A percentile compares a stretch with the other conserved stretches of the same genome.
These are phyloP conservation scores for Strobilomyces confusus DNA, from an alignment of 768 basidiomycete species.

Conservation along the genomic window DNA sequence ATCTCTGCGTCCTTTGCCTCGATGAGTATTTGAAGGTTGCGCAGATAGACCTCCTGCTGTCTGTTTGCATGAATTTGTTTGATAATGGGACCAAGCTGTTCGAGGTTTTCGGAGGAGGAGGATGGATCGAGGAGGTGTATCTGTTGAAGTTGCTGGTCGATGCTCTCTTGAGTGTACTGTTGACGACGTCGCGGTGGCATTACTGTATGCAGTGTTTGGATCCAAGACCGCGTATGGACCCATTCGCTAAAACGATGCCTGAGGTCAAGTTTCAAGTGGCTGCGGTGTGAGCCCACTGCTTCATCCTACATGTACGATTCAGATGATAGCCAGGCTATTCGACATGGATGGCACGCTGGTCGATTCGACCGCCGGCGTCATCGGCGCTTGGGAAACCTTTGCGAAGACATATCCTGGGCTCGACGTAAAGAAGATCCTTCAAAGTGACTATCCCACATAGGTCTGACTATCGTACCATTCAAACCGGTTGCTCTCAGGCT, in stretches of 20 bases:
- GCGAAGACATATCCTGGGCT: constrained; percentile 62
- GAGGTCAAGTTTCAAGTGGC: constrained; percentile 34
- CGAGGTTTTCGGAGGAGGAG: constrained; percentile 89
- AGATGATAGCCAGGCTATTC: constrained; percentile 47
- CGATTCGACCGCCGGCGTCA: constrained; percentile 79
- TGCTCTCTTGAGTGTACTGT: constrained; percentile 74
- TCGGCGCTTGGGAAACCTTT: constrained; percentile 81
- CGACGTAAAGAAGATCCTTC: constrained; percentile 57
- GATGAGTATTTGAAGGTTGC: constrained; percentile 81
- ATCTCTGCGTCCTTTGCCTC: constrained; percentile 95
- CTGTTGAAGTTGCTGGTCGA: constrained; percentile 88
- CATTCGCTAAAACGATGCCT: constrained; percentile 26
- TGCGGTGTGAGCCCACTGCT: constrained; percentile 34
- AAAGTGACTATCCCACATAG: constrained; percentile 42
- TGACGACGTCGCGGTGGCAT: constrained; percentile 77
- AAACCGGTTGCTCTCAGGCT: constrained; percentile 37
- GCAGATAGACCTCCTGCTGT: constrained; percentile 86
- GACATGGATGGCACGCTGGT: constrained; percentile 84
- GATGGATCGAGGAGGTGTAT: constrained; percentile 86
- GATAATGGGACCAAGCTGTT: constrained; percentile 92
- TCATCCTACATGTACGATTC: neutral
- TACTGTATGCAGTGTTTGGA: constrained; percentile 18
- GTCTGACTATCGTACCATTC: neutral
- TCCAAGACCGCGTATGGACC: constrained; percentile 25
- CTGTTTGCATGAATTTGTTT: constrained; percentile 87